These are phyloP conservation scores for Sindora glabra DNA, from an alignment of 306 rosid genomes.

Conservation along the genomic window DNA sequence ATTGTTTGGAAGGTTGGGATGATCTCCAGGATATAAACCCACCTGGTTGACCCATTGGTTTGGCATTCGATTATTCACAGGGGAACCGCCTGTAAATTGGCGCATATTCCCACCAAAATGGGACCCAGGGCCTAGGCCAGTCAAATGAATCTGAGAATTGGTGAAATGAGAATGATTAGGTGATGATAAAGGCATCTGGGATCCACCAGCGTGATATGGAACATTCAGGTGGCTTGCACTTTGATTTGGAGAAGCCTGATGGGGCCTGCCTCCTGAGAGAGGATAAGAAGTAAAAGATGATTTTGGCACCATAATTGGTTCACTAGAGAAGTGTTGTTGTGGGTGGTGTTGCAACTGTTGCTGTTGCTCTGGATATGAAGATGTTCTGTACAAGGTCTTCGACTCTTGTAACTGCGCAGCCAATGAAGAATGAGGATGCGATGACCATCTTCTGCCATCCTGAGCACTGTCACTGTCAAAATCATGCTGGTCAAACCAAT, in stretches of 20 bases:
- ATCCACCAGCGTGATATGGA: conserved; percentile 46
- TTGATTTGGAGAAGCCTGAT: conserved; percentile 49
- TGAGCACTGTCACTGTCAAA: conserved; percentile 33
- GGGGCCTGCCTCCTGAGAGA: conserved; percentile 41
- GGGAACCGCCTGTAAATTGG: conserved; percentile 29
- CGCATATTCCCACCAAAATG: conserved; percentile 51
- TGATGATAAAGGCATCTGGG: conserved; percentile 40
- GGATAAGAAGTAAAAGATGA: conserved; percentile 50
- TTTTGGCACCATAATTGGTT: conserved; percentile 53
- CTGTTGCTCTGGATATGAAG: conserved; percentile 70
- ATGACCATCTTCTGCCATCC: conserved; percentile 69
- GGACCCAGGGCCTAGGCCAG: conserved; percentile 43
- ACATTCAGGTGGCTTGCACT: conserved; percentile 40
- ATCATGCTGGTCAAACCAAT: conserved; percentile 43
- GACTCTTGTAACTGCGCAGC: conserved; percentile 25
- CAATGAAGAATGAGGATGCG: conserved; percentile 41
- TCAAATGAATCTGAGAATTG: conserved; percentile 37
- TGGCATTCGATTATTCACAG: conserved; percentile 32
- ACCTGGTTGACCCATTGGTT: conserved; percentile 50
- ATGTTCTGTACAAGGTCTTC: conserved; percentile 45
- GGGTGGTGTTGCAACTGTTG: conserved; percentile 35
- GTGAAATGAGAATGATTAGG: conserved; percentile 38
- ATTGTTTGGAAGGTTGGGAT: conserved; percentile 31
- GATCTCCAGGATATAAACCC: conserved; percentile 48
- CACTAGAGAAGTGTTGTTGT: conserved; percentile 44